phyloP scores from a whole-genome alignment of 1,284 basidiomycete species.

The Cystobasidium sp. region DNA sequence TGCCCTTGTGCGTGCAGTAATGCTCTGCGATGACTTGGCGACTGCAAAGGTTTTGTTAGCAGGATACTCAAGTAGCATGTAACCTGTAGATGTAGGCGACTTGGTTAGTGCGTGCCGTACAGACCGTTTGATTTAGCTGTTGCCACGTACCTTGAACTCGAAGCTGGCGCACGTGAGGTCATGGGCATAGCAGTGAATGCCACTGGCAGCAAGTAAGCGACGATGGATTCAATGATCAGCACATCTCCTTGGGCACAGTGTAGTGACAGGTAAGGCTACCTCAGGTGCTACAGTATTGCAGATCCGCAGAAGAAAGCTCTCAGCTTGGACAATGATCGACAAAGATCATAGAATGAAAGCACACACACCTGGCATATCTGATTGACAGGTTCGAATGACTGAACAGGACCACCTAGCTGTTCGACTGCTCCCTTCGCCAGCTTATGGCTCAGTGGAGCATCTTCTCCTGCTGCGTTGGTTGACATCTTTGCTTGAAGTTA shows the following conservation, averaged over 20 bases:
- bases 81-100: too few species aligned
- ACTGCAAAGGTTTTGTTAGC: constrained; percentile 10
- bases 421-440: constrained; percentile 35
- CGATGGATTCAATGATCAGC: not conserved
- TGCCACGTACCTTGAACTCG: too few species aligned
- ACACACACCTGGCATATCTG: constrained; percentile 36
- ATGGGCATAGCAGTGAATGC: constrained; percentile 41
- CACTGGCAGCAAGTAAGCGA: not conserved
- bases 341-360: not conserved
- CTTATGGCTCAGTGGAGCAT: constrained; percentile 8
- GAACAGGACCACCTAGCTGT: constrained; percentile 26
- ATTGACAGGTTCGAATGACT: constrained; percentile 32
- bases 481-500: not conserved
- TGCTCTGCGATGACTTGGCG: constrained; percentile 47
- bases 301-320: not conserved
- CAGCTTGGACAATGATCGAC: not conserved
- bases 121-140: not conserved
- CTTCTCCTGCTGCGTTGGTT: constrained; percentile 19
- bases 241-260: not conserved
- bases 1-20: constrained; percentile 45
- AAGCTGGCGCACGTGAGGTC: constrained; percentile 20
- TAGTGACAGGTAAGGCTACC: constrained; percentile 3
- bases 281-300: constrained; percentile 18
- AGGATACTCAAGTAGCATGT: not conserved
- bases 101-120: not conserved